Evolutionary conservation across 257 asterid genomes (phyloP).

Genomic region (Jacaranda copaia): DNA sequence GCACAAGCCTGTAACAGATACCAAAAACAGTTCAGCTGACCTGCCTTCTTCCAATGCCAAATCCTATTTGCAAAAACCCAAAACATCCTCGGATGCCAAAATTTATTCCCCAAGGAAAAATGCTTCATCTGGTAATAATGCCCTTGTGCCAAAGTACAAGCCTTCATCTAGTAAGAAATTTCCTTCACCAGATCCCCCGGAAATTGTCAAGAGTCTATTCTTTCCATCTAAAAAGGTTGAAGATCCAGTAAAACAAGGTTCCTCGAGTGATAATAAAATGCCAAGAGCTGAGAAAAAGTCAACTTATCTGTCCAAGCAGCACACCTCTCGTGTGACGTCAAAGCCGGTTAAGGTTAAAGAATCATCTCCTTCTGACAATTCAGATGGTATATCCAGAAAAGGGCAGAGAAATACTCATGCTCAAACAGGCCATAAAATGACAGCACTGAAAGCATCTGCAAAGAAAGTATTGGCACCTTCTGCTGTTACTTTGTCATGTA

Average conservation of each 20-base stretch:
- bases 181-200: slow-evolving; percentile 57
- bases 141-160: slow-evolving; percentile 29
- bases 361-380: slow-evolving; percentile 40
- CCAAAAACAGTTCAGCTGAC: slow-evolving; percentile 28
- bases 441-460: slow-evolving; percentile 42
- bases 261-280: slow-evolving; percentile 36
- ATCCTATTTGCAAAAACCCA: slow-evolving; percentile 41
- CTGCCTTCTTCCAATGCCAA: slow-evolving; percentile 38
- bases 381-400: slow-evolving; percentile 44
- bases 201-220: slow-evolving; percentile 59
- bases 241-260: slow-evolving; percentile 42
- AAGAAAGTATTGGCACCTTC: slow-evolving; percentile 45
- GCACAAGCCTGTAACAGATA: slow-evolving; percentile 24
- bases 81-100: slow-evolving; percentile 36
- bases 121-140: slow-evolving; percentile 37
- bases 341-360: slow-evolving; percentile 45
- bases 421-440: slow-evolving; percentile 35
- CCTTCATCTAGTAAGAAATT: slow-evolving; percentile 39
- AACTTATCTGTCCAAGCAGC: slow-evolving; percentile 36
- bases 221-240: slow-evolving; percentile 51
- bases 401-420: slow-evolving; percentile 40
- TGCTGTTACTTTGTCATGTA: slow-evolving; percentile 46
- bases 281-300: slow-evolving; percentile 44
- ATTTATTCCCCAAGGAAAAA: slow-evolving; percentile 28
- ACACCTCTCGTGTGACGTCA: slow-evolving; percentile 33